Evolutionary conservation across 139 green algal genomes (phyloP).

Genomic region (Chlorella ohadii): DNA sequence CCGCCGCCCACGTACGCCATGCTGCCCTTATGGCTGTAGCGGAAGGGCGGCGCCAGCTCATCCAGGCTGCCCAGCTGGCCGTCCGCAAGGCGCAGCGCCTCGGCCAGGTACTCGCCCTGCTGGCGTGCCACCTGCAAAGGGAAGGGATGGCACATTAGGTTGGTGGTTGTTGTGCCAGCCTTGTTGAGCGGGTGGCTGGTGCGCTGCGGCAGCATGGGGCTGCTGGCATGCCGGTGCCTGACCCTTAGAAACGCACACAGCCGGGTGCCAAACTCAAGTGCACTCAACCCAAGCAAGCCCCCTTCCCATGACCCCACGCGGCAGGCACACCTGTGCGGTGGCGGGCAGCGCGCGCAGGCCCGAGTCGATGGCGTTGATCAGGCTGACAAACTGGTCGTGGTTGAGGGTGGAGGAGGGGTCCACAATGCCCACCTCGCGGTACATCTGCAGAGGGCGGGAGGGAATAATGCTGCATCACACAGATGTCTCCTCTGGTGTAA

Average conservation of each 20-base stretch:
- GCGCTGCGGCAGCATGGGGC: too few species aligned
- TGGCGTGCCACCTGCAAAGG: conserved; percentile 83
- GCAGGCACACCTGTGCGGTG: conserved; percentile 79
- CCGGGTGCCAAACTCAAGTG: too few species aligned
- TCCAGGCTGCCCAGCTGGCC: neutral
- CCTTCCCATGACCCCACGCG: too few species aligned
- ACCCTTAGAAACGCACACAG: too few species aligned
- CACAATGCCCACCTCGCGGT: conserved; percentile 37
- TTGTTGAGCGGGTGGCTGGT: too few species aligned
- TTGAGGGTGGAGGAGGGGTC: conserved; percentile 50
- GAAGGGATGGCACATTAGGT: neutral
- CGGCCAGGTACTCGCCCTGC: conserved; percentile 86
- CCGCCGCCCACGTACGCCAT: conserved; percentile 86
- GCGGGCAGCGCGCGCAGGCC: conserved; percentile 81
- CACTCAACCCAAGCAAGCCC: too few species aligned
- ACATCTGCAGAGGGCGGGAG: conserved; percentile 7
- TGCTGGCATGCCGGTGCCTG: too few species aligned
- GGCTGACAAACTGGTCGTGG: conserved; percentile 75
- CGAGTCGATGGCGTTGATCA: conserved; percentile 78
- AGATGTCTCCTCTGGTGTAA: too few species aligned
- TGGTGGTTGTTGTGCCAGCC: too few species aligned
- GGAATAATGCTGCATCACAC: too few species aligned
- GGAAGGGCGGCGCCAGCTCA: conserved; percentile 43
- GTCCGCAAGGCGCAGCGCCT: conserved; percentile 31
- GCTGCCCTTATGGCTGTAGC: conserved; percentile 79